phyloP scores from a whole-genome alignment of 75 land plant species.

The Picea sitchensis region DNA sequence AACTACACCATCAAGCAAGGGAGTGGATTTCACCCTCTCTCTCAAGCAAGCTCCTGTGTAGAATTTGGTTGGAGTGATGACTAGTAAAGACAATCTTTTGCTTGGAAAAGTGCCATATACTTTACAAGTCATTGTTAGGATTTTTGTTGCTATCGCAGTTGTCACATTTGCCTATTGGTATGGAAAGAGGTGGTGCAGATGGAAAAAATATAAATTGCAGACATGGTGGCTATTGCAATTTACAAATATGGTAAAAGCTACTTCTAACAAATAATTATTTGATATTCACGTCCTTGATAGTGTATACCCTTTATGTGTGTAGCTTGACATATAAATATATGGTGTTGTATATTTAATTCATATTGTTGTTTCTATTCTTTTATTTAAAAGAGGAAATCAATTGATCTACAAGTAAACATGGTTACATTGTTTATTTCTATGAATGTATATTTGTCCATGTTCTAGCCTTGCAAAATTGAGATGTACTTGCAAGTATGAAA shows the following conservation, averaged over 20 bases:
- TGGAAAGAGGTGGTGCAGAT: conserved; percentile 46
- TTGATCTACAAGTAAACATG: too few species aligned
- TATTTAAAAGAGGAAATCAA: too few species aligned
- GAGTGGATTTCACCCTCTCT: conserved; percentile 47
- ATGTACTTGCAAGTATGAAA: neutral
- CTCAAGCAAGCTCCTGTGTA: conserved; percentile 12
- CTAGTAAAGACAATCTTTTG: conserved; percentile 9
- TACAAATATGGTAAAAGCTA: neutral
- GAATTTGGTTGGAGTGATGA: neutral
- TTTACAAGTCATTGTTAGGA: conserved; percentile 56
- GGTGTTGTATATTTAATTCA: too few species aligned
- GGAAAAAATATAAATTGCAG: conserved; percentile 20
- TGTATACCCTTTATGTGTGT: too few species aligned
- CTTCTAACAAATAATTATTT: neutral
- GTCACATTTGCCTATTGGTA: conserved; percentile 73
- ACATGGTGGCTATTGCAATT: neutral
- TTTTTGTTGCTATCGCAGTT: conserved; percentile 48
- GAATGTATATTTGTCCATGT: neutral
- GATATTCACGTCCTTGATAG: too few species aligned
- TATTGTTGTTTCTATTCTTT: too few species aligned
- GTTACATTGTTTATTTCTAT: neutral
- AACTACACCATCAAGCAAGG: conserved; percentile 45
- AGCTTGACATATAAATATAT: too few species aligned
- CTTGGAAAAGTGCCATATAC: conserved; percentile 38
- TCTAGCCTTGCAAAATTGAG: too few species aligned